Base-by-base conservation (phyloP, 2,329 filamentous ascomycete species). In the Madurella fahalii region DNA sequence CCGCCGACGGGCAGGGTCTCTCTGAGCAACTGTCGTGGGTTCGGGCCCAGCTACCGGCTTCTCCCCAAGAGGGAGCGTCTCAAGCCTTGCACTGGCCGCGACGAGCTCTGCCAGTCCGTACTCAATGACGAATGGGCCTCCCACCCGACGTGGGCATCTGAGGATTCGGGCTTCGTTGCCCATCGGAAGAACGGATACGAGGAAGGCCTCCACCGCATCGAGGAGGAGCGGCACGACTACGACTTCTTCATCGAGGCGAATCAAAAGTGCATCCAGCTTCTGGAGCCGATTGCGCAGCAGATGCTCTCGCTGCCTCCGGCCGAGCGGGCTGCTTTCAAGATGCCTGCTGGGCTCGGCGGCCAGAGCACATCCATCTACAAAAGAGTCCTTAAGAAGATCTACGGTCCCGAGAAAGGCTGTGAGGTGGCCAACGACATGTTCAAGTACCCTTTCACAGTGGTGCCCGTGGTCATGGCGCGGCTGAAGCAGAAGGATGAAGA, bases 81-180 rank as follows among this genome's bases (percentile, higher is more conserved):
- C 56, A 95, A 95, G 74, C 84, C 87, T 1, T 99, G 94, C 74
- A 94, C 90, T 67, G 94, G 94, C 11, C 88, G 94, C 44, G 94
- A 99, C 67, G 91, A 96, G 69, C 85, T 99, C 63, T 99, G 94
- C 73, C 87, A 90, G 62, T 86, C 87, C 20, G 93, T 99, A 0
- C 78, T 99, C 52, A 99, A 99, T 62, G 94, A 99, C 64, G 90
- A 96, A 63, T 99, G 94, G 94, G 94, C 94, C 2, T 97, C 93
- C 25, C 94, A 99, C 72, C 94, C 94, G 3, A 99, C 94, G 0
- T 99, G 94, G 94, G 94, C 93, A 1, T 97, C 93, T 1, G 94
- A 99, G 71, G 94, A 99, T 68, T 95, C 90, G 43, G 94, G 94
- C 0, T 99, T 99, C 64, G 93, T 99, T 56, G 94, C 94, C 12